Percentiles rank a stretch among this genome's conserved stretches.
phyloP scores from a whole-genome alignment of 1,139 yeast species.

The Hemisphaericaspora subhashii region DNA sequence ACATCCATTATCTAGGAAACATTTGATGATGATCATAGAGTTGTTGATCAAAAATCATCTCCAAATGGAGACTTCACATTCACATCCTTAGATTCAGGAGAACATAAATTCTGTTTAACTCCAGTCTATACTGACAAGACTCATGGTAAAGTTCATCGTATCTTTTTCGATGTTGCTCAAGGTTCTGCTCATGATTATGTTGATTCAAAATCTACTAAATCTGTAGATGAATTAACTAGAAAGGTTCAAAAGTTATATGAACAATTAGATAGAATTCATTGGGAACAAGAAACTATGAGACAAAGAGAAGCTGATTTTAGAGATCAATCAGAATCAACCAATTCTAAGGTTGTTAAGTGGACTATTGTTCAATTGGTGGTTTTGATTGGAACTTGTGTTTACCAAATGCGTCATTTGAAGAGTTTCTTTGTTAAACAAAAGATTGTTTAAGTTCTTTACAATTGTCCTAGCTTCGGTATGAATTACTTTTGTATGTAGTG shows the following conservation, averaged over 20 bases:
- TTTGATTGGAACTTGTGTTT: slow-evolving; percentile 48
- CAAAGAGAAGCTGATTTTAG: slow-evolving; percentile 50
- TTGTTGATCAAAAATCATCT: slow-evolving; percentile 39
- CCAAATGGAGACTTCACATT: slow-evolving; percentile 45
- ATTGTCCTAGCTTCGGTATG: background rate
- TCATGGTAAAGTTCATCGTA: slow-evolving; percentile 35
- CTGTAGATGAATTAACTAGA: slow-evolving; percentile 44
- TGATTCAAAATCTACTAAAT: slow-evolving; percentile 47
- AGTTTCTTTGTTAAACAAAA: slow-evolving; percentile 53
- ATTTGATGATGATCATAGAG: slow-evolving; percentile 48
- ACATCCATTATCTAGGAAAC: slow-evolving; percentile 34
- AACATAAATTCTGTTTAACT: slow-evolving; percentile 49
- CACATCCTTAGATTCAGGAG: slow-evolving; percentile 46
- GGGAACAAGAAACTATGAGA: slow-evolving; percentile 49
- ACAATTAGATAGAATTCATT: slow-evolving; percentile 44
- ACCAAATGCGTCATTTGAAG: slow-evolving; percentile 53
- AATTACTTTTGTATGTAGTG: background rate
- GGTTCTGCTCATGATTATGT: slow-evolving; percentile 51
- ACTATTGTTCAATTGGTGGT: slow-evolving; percentile 46
- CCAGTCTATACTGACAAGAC: slow-evolving; percentile 43
- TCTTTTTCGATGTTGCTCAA: slow-evolving; percentile 47
- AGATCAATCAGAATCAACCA: slow-evolving; percentile 49
- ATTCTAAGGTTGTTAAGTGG: slow-evolving; percentile 49
- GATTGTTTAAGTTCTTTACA: slow-evolving; percentile 33
- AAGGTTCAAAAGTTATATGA: slow-evolving; percentile 41